These are phyloP conservation scores for Platanthera guangdongensis DNA, from an alignment of 106 monocot genomes.

Conservation along the genomic window DNA sequence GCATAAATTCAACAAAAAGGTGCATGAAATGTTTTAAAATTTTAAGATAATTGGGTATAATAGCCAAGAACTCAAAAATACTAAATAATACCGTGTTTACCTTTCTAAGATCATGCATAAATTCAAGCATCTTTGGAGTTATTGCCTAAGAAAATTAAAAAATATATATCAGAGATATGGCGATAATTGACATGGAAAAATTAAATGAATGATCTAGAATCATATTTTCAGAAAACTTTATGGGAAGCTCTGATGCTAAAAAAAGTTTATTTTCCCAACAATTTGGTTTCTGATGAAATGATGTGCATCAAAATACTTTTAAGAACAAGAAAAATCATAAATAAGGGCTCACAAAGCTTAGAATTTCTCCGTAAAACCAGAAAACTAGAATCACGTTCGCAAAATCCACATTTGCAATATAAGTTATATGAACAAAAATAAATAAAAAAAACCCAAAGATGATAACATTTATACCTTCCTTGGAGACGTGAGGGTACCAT, in stretches of 20 bases:
- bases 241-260: no score
- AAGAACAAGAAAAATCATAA: neutral
- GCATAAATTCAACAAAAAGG: neutral
- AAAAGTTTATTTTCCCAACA: no score
- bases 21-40: neutral
- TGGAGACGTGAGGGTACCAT: slow-evolving; percentile 88
- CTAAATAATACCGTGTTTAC: slow-evolving; percentile 18
- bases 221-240: neutral
- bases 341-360: neutral
- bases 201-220: neutral
- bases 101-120: slow-evolving; percentile 62
- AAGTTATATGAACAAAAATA: no score
- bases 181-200: neutral
- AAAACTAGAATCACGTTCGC: neutral
- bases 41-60: neutral
- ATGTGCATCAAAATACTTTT: no score
- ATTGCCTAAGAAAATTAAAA: slow-evolving; percentile 31
- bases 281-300: no score
- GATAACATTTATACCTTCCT: slow-evolving; percentile 45
- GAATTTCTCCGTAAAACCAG: neutral
- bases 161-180: neutral
- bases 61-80: neutral
- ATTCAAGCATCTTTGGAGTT: slow-evolving; percentile 67
- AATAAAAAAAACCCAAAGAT: neutral
- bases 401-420: no score